Percentiles rank a stretch among this genome's conserved stretches.
Evolutionary conservation across 768 basidiomycete genomes (phyloP).

Genomic region (Agrocybe pediades): DNA sequence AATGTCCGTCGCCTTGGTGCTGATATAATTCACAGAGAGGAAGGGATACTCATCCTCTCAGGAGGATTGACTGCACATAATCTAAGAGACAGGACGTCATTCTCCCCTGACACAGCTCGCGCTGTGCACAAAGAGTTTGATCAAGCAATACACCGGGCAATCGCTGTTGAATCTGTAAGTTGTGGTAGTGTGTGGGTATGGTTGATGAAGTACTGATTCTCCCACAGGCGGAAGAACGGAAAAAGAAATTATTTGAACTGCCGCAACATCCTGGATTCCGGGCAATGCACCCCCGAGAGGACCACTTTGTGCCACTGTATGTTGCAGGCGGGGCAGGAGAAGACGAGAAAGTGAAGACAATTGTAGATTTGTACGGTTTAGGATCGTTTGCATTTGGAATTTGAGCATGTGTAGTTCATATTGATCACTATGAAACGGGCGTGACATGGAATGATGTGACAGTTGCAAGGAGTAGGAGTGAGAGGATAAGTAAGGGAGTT

Average conservation of each 20-base stretch:
- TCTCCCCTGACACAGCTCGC: constrained; percentile 49
- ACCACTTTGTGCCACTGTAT: constrained; percentile 83
- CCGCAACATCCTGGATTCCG: constrained; percentile 64
- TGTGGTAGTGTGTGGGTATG: constrained; percentile 6
- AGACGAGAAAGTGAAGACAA: constrained; percentile 46
- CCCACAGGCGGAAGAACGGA: constrained; percentile 49
- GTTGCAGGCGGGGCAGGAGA: constrained; percentile 76
- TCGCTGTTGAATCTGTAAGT: constrained; percentile 52
- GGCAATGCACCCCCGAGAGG: constrained; percentile 70
- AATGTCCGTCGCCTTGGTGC: constrained; percentile 15
- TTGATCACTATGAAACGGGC: constrained; percentile 14
- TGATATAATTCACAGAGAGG: constrained; percentile 42
- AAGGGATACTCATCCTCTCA: constrained; percentile 68
- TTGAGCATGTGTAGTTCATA: constrained; percentile 24
- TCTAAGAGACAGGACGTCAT: constrained; percentile 52
- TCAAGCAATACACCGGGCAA: constrained; percentile 57
- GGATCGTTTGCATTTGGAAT: constrained; percentile 71
- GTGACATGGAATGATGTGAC: constrained; percentile 15
- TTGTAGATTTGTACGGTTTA: constrained; percentile 57
- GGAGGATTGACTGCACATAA: constrained; percentile 76
- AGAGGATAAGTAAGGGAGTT: neutral
- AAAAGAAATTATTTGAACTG: constrained; percentile 55
- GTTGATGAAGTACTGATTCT: constrained; percentile 11
- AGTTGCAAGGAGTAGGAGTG: neutral
- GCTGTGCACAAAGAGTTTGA: constrained; percentile 57